Base-by-base conservation (phyloP, 495 filamentous ascomycete species). In the Tricharina praecox region DNA sequence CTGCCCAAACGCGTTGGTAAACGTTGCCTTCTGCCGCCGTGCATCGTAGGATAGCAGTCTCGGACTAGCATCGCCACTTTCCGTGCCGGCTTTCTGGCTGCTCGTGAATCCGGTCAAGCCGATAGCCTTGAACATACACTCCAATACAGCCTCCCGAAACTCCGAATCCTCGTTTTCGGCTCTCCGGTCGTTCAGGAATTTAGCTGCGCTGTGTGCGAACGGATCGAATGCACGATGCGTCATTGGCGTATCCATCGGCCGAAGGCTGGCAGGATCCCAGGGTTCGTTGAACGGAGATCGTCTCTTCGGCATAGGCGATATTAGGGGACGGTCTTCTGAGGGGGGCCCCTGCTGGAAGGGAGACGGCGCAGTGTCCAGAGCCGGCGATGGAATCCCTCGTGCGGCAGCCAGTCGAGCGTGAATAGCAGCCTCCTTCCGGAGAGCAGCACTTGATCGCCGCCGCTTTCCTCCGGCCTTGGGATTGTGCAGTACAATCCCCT, bases 401-500 rank as follows among this genome's bases (percentile, higher is more conserved):
- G 57, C 48, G 20, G 54, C 49, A 52, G 59, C 58, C 18, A 61
- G 41, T 3, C 57, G 50, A 19, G 76, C 72, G 50, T 90, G 81
- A 24, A 83, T 60, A n/a, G 75, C 73, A 21, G 82, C 81, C 48
- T 93, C 88, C 56, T 85, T 94, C 39, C 86, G 69, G 1, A 94
- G 66, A 35, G 72, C 76, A 18, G 74, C 79, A 50, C 76, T 82
- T 2, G 87, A 85, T 35, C 82, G 73, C 51, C 74, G 73, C 52
- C 79, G 75, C 34, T 75, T 73, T 18, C 45, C 45, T 13, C 71
- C 74, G 2, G 70, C 53, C 9, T 47, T 48, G 0, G 79, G 77
- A 53, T 97, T 97, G 60, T 96, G 92, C 25, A 97, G 67, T 4
- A 92, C 92, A 55, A 97, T 96, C 13, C 92, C 90, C 64, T 96